Evolutionary conservation across 805 yeast species (phyloP).

Genomic region (Schwanniomyces occidentalis): DNA sequence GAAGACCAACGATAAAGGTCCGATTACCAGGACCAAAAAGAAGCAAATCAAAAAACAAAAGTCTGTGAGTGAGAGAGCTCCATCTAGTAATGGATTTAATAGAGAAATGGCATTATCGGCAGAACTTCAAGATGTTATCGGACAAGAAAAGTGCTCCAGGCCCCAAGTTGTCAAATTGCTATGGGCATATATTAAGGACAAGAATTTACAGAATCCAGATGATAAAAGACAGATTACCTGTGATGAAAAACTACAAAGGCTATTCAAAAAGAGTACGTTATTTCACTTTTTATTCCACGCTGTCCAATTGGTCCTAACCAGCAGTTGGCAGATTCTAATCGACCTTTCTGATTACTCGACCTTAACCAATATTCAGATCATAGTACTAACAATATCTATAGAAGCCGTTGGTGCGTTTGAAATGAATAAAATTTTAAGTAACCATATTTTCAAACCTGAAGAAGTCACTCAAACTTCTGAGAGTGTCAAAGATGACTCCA

Average conservation of each 20-base stretch:
- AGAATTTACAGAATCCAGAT: constrained; percentile 63
- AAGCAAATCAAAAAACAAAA: constrained; percentile 13
- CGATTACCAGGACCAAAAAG: constrained; percentile 18
- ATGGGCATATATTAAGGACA: constrained; percentile 69
- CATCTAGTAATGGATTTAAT: constrained; percentile 39
- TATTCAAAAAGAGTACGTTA: constrained; percentile 58
- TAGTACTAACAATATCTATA: constrained; percentile 13
- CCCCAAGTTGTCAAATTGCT: constrained; percentile 68
- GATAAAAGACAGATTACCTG: constrained; percentile 67
- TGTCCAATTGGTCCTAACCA: too few relatives aligned
- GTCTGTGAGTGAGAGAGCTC: constrained; percentile 13
- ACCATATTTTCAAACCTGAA: constrained; percentile 47
- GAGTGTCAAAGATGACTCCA: not conserved
- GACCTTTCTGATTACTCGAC: too few relatives aligned
- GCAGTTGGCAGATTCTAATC: too few relatives aligned
- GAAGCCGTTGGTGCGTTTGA: constrained; percentile 53
- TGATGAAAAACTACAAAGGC: constrained; percentile 53
- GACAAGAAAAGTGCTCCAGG: constrained; percentile 48
- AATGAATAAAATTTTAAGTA: constrained; percentile 54
- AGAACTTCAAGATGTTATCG: constrained; percentile 51
- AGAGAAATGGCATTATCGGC: constrained; percentile 50
- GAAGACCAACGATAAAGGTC: constrained; percentile 23
- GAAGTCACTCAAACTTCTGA: constrained; percentile 14
- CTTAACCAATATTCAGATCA: not conserved
- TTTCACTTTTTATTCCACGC: not conserved